A percentile compares a stretch with the other conserved stretches of the same genome.
These are phyloP conservation scores for Sclerotinia minor DNA, from an alignment of 2,329 filamentous ascomycete genomes.

Conservation along the genomic window DNA sequence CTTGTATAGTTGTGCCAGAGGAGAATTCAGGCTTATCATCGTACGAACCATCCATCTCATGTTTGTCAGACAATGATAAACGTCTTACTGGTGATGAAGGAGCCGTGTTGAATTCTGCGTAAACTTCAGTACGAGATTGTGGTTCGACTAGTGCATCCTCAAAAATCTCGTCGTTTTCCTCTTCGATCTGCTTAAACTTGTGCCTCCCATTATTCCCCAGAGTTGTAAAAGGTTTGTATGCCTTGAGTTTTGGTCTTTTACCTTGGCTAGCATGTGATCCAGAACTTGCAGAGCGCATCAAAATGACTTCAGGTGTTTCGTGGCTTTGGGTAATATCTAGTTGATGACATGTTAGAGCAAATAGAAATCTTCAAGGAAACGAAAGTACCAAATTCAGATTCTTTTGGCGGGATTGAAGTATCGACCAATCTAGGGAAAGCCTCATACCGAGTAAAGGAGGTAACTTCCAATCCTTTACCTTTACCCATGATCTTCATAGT, in stretches of 20 bases:
- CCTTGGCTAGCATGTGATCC: neutral
- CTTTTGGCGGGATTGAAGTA: neutral
- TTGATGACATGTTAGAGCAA: neutral
- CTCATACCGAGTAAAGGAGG: constrained; percentile 9
- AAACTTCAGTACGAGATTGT: neutral
- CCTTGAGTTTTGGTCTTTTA: constrained; percentile 4
- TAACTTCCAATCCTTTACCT: constrained; percentile 7
- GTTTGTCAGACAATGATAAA: neutral
- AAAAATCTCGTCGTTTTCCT: neutral
- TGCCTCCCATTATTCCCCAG: neutral
- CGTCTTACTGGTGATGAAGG: constrained; percentile 15
- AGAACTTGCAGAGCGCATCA: neutral
- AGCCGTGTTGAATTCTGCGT: constrained; percentile 10
- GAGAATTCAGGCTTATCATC: constrained; percentile 15
- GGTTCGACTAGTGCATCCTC: constrained; percentile 1
- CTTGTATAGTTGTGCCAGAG: constrained; percentile 14
- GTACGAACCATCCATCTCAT: constrained; percentile 19
- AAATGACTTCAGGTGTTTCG: neutral
- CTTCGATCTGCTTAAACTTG: neutral
- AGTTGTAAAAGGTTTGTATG: neutral
- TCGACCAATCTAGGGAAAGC: constrained; percentile 12
- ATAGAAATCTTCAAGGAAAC: neutral
- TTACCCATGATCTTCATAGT: neutral
- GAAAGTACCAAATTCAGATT: neutral
- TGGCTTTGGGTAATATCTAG: neutral